Base-by-base conservation (phyloP, 2,329 filamentous ascomycete species). In the Camillea tinctor region DNA sequence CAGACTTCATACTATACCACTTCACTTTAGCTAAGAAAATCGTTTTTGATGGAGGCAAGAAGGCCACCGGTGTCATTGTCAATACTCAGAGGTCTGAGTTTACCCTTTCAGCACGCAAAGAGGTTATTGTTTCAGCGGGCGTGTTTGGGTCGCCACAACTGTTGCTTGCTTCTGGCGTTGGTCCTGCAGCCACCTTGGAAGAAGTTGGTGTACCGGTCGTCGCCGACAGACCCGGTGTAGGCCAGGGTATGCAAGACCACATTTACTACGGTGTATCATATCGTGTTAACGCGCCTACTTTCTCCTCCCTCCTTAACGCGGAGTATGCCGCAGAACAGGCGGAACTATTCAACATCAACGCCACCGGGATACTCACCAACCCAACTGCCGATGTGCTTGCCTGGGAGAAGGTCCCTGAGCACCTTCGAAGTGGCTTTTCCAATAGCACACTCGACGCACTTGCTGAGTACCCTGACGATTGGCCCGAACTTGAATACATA, bases 61-160 rank as follows among this genome's bases (percentile, higher is more conserved):
- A 55, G 44, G 64, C 64, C 36, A 64, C 58, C 5, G 63, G 61
- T 3, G 61, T 67, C 4, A 21, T 56, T 6, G 61, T 67, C 11
- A 60, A 64, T 73, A 8, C 51, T 70, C 48, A 64, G 60, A 8
- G 63, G 21, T 11, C 55, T 52, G 54, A 65, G 6, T 75, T 69
- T 26, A 66, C 73, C 52, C n/a, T 65, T 3, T 44, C 59, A 22
- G 59, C 36, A 54, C 84, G 81, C 66, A 80, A 77, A 68, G 87
- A 89, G 74, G 88, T 85, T 50, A 83, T 89, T 65, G 79, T 89
- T 64, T 88, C 84, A 72, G 86, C 85, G 40, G 87, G 87, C 68
- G 84, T 86, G 54, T 81, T 89, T 59, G 86, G 89, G 72, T 89
- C 87, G 1, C 86, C 86, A 36, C 81, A 86, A 56, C 66, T 76